Evolutionary conservation across 441 rosid genomes (phyloP), one percentile per base, ranked within the genome.

Genomic region (Brassica balearica): DNA sequence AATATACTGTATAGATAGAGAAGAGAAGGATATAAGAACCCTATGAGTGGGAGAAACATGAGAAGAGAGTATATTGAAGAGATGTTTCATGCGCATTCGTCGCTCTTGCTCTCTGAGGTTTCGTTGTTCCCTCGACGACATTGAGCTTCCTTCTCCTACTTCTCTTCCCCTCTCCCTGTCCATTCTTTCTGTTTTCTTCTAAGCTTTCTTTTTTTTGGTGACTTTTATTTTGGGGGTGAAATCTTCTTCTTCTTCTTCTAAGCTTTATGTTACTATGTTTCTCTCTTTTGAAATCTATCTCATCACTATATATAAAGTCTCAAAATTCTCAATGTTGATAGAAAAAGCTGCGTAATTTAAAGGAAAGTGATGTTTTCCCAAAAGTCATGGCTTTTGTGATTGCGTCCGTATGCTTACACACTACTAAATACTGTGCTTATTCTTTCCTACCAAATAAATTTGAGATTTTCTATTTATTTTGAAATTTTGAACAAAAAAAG

Each of bases 51-150:
- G 77, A 64, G 72, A 68, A 46, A 82, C 60, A 55, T 66, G 66
- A 51, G 69, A 76, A 77, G 85, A 81, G 32, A 82, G 87, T 2
- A 0, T 10, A 20, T 3, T 12, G 65, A 14, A 80, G 71, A 84
- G 82, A 67, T 84, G 20, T 71, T 68, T 84, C 85, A 82, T 79
- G 23, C 8, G 80, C 65, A 11, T 67, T 74, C 87, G 66, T 56
- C 87, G 25, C 15, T 68, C 68, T 82, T 75, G 77, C 80, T 84
- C 87, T 68, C 80, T 78, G 9, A 72, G 69, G 46, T 82, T 84
- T 65, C 87, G 73, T 19, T 76, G 58, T 76, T 64, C n/a, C 43
- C 70, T 79, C n/a, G 43, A n/a, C n/a, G 77, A 68, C 38, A 25
- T 36, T 62, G 82, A 68, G 56, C 78, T 73, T 69, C 78, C 82